These are phyloP conservation scores for Coniochaeta pulveracea DNA, from an alignment of 2,329 filamentous ascomycete genomes.

Conservation along the genomic window DNA sequence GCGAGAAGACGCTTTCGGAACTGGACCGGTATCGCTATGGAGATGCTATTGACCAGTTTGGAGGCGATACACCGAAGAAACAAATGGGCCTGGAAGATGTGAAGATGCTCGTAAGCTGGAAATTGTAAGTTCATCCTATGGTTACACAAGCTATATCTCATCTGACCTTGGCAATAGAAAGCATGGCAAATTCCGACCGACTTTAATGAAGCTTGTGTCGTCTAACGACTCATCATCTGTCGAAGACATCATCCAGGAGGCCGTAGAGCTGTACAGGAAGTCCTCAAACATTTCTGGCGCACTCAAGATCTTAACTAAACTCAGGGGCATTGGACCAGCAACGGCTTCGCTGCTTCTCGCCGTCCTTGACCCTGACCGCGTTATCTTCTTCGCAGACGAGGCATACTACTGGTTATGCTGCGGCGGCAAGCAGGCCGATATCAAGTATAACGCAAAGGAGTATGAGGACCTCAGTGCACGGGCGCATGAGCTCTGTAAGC, in stretches of 20 bases:
- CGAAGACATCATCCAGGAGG: constrained; percentile 37
- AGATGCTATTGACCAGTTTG: constrained; percentile 36
- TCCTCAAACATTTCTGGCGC: constrained; percentile 26
- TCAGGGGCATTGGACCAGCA: constrained; percentile 71
- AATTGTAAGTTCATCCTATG: constrained; percentile 43
- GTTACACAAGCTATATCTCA: constrained; percentile 2
- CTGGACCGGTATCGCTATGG: constrained; percentile 51
- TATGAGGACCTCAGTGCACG: constrained; percentile 44
- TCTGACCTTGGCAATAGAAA: constrained; percentile 23
- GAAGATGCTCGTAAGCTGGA: constrained; percentile 55
- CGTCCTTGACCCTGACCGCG: constrained; percentile 43
- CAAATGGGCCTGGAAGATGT: constrained; percentile 46
- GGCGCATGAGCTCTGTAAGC: constrained; percentile 28
- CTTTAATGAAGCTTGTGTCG: constrained; percentile 46
- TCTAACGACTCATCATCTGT: constrained; percentile 49
- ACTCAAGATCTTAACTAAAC: constrained; percentile 40
- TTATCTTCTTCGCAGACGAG: constrained; percentile 75
- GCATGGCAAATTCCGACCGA: constrained; percentile 52
- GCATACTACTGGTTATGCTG: constrained; percentile 61
- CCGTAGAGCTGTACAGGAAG: constrained; percentile 32
- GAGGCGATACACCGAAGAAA: constrained; percentile 17
- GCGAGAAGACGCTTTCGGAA: constrained; percentile 38
- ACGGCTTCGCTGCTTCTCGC: constrained; percentile 66
- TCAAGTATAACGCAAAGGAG: constrained; percentile 62
- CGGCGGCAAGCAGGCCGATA: constrained; percentile 32